Percentiles rank a stretch among this genome's conserved stretches.
phyloP scores from a whole-genome alignment of 495 filamentous ascomycete species.

The Aspergillus haitiensis region DNA sequence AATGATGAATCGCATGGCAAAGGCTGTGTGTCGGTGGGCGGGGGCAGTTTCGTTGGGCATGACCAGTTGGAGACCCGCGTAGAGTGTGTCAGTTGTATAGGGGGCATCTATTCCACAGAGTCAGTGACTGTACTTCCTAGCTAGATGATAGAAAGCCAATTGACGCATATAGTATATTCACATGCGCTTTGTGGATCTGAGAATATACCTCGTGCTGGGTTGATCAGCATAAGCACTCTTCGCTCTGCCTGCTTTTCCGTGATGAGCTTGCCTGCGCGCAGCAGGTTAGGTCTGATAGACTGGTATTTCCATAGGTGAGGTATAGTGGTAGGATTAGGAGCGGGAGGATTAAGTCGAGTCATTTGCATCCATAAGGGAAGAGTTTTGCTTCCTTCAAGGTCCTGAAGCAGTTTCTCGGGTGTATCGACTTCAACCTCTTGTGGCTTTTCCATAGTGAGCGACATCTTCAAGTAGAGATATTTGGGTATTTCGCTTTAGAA shows the following conservation, averaged over 20 bases:
- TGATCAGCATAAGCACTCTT: slow-evolving; percentile 50
- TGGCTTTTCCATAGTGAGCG: neutral
- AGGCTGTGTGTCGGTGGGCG: slow-evolving; percentile 51
- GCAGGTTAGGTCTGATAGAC: slow-evolving; percentile 39
- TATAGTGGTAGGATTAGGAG: slow-evolving; percentile 41
- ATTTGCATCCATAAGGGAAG: slow-evolving; percentile 49
- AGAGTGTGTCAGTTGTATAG: slow-evolving; percentile 54
- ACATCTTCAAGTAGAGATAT: neutral
- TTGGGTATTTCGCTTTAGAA: too few relatives aligned
- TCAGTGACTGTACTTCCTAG: neutral
- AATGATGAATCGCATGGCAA: slow-evolving; percentile 54
- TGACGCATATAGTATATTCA: too few relatives aligned
- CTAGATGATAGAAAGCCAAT: too few relatives aligned
- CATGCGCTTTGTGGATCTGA: neutral
- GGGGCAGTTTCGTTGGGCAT: slow-evolving; percentile 50
- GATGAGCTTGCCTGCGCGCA: slow-evolving; percentile 42
- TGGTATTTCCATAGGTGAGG: slow-evolving; percentile 46
- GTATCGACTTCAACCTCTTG: slow-evolving; percentile 16
- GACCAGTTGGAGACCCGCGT: slow-evolving; percentile 52
- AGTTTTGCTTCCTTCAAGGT: slow-evolving; percentile 30
- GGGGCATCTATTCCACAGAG: slow-evolving; percentile 35
- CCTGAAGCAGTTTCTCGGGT: slow-evolving; percentile 26
- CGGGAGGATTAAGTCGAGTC: slow-evolving; percentile 42
- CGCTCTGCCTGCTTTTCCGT: slow-evolving; percentile 46
- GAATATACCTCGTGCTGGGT: slow-evolving; percentile 43